A percentile compares a stretch with the other conserved stretches of the same genome.
phyloP scores from a whole-genome alignment of 441 rosid species.

The Croton laevigatus region DNA sequence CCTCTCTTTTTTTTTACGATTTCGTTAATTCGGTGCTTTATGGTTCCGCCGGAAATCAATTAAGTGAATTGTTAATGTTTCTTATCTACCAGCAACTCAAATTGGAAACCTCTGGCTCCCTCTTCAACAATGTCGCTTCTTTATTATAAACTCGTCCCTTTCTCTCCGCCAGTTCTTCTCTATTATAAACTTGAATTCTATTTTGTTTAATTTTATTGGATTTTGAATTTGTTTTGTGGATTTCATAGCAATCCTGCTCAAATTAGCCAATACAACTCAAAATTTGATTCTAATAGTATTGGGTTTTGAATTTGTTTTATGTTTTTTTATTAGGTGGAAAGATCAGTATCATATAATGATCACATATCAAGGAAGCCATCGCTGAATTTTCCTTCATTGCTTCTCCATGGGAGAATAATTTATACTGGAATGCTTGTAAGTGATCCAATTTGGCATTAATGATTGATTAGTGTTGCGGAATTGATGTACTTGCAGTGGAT shows the following conservation, averaged over 20 bases:
- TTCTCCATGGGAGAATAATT: constrained; percentile 72
- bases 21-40: too few relatives aligned
- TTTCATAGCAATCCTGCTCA: too few relatives aligned
- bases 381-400: constrained; percentile 77
- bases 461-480: constrained; percentile 38
- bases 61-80: not conserved
- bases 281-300: not conserved
- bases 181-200: too few relatives aligned
- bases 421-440: constrained; percentile 90
- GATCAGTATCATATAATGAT: constrained; percentile 58
- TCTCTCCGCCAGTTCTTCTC: constrained; percentile 15
- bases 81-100: constrained; percentile 2
- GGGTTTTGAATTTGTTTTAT: not conserved
- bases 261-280: too few relatives aligned
- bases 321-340: constrained; percentile 49
- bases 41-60: too few relatives aligned
- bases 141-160: constrained; percentile 18
- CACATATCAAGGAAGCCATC: constrained; percentile 59
- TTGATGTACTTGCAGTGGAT: constrained; percentile 77
- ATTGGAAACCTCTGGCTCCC: not conserved
- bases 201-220: not conserved
- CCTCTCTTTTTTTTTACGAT: too few relatives aligned
- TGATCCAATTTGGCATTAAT: not conserved
- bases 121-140: constrained; percentile 29
- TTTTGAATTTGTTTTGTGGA: too few relatives aligned